Percentiles rank a stretch among this genome's conserved stretches.
phyloP scores from a whole-genome alignment of 1,284 basidiomycete species.

The Moesziomyces globuligerus region DNA sequence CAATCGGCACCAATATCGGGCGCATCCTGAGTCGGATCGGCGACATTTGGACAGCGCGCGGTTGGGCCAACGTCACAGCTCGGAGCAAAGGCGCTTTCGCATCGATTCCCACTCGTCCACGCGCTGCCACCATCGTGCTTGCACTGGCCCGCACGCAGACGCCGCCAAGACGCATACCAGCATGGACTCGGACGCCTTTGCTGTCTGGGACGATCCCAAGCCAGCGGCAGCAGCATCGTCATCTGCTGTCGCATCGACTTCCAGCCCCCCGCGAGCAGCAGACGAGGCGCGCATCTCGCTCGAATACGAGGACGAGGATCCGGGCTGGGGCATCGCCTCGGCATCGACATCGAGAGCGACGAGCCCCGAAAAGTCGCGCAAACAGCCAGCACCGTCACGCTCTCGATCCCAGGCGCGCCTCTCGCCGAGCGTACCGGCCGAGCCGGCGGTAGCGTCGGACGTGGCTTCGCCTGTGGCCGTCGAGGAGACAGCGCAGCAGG shows the following conservation, averaged over 20 bases:
- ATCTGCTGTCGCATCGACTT: too few relatives aligned
- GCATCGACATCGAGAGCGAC: conserved; percentile 22
- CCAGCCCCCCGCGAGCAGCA: background rate
- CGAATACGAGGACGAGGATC: conserved; percentile 36
- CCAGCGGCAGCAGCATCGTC: conserved; percentile 10
- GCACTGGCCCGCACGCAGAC: background rate
- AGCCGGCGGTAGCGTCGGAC: background rate
- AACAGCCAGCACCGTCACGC: conserved; percentile 4
- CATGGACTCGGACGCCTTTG: conserved; percentile 48
- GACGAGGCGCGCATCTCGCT: conserved; percentile 16
- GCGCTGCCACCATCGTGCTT: background rate
- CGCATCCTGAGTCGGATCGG: too few relatives aligned
- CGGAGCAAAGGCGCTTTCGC: too few relatives aligned
- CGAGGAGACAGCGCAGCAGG: background rate
- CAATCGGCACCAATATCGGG: too few relatives aligned
- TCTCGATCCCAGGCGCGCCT: background rate
- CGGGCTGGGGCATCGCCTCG: conserved; percentile 34
- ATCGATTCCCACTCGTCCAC: background rate
- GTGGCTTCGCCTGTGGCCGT: background rate
- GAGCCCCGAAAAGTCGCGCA: conserved; percentile 33
- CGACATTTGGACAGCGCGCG: background rate
- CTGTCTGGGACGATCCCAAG: conserved; percentile 42
- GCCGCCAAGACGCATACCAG: background rate
- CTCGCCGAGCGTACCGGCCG: background rate
- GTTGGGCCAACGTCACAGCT: background rate